Evolutionary conservation across 106 monocot species (phyloP).

Genomic region (Dioscorea dumetorum): DNA sequence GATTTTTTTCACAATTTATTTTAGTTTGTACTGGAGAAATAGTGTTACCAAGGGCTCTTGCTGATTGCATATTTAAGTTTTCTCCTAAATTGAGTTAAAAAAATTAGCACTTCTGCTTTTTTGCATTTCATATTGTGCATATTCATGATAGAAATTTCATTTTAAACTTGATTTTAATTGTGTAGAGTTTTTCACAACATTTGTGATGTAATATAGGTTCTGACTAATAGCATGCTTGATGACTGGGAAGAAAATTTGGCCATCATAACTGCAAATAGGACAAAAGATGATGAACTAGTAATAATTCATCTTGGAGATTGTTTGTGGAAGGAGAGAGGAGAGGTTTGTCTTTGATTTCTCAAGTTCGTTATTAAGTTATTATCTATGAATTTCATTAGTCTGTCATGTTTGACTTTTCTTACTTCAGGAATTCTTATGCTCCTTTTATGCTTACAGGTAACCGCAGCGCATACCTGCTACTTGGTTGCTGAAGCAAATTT

Average conservation of each 20-base stretch:
- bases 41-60: too few relatives aligned
- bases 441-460: constrained; percentile 44
- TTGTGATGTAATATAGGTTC: constrained; percentile 29
- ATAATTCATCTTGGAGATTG: constrained; percentile 95
- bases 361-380: too few relatives aligned
- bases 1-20: too few relatives aligned
- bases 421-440: background rate
- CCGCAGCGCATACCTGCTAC: constrained; percentile 92
- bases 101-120: too few relatives aligned
- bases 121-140: too few relatives aligned
- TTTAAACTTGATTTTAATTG: background rate
- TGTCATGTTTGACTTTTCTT: too few relatives aligned
- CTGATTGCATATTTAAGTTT: too few relatives aligned
- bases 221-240: constrained; percentile 66
- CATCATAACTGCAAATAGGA: constrained; percentile 89
- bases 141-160: too few relatives aligned
- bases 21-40: too few relatives aligned
- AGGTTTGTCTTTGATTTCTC: constrained; percentile 35
- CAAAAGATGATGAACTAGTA: constrained; percentile 88
- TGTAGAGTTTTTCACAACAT: constrained; percentile 1
- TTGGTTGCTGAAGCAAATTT: constrained; percentile 89
- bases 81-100: too few relatives aligned
- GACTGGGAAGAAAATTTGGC: constrained; percentile 97
- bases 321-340: constrained; percentile 86
- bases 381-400: too few relatives aligned